A percentile compares a stretch with the other conserved stretches of the same genome.
phyloP scores from a whole-genome alignment of 2,329 filamentous ascomycete genomes.

The Trichoderma simmonsii region DNA sequence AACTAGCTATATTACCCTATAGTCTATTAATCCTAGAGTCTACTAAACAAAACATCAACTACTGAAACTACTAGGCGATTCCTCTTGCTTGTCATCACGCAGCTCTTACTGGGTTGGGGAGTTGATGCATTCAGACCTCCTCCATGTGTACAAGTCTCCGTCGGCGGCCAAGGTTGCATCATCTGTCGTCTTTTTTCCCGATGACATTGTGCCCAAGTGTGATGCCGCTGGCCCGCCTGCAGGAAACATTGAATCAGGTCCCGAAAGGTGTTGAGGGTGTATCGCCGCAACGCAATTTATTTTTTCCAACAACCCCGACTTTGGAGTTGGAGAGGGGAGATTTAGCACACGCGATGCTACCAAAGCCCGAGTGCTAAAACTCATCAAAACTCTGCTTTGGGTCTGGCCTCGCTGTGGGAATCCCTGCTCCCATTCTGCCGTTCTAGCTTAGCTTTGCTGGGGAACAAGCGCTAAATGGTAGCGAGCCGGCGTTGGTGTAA shows the following conservation, averaged over 20 bases:
- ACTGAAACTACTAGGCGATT: not conserved
- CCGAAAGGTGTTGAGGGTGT: constrained; percentile 3
- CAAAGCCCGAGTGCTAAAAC: not conserved
- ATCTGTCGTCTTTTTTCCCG: not conserved
- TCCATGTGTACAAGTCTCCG: constrained; percentile 3
- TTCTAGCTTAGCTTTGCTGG: not conserved
- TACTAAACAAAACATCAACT: not conserved
- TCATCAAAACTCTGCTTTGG: not conserved
- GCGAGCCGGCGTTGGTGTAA: not conserved
- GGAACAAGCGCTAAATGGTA: not conserved
- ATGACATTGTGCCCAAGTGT: not conserved
- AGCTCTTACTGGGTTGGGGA: not conserved
- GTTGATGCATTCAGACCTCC: not conserved
- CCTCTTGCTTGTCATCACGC: not conserved
- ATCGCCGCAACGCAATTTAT: not conserved
- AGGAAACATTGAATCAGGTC: constrained; percentile 1
- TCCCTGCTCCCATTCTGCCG: not conserved
- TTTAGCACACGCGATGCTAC: not conserved
- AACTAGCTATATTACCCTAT: not conserved
- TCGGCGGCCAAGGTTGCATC: not conserved
- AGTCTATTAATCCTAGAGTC: not conserved
- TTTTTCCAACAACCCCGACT: not conserved
- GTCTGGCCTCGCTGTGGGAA: not conserved
- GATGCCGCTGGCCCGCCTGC: not conserved
- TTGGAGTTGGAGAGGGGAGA: not conserved